phyloP scores from a whole-genome alignment of 108 stramenopile genomes.

The Nannochloropsis granulata region DNA sequence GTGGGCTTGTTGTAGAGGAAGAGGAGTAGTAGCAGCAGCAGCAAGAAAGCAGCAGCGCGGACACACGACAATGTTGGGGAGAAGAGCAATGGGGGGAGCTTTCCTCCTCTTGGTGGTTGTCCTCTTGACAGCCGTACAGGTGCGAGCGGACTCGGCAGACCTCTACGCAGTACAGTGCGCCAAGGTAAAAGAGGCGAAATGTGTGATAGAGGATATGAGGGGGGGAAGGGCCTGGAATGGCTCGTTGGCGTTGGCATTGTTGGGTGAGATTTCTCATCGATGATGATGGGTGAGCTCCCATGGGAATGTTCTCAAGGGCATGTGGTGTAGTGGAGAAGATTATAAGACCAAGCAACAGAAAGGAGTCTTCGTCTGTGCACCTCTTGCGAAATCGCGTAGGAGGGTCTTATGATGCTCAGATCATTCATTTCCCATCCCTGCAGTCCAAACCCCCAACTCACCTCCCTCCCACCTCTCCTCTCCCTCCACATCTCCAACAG shows the following conservation, averaged over 20 bases:
- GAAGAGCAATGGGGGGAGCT: background rate
- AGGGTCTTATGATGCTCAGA: no score
- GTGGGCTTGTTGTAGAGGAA: background rate
- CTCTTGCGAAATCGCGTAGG: no score
- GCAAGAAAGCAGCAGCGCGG: background rate
- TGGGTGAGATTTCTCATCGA: no score
- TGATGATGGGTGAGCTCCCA: no score
- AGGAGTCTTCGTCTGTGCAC: no score
- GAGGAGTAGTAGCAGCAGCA: background rate
- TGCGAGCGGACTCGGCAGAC: background rate
- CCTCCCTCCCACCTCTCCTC: background rate
- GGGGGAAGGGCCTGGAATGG: no score
- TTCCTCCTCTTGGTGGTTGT: background rate
- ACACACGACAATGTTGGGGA: background rate
- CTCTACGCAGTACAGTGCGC: background rate
- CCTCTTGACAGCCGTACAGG: background rate
- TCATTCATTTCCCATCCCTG: no score
- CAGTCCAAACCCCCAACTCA: background rate
- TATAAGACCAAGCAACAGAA: no score
- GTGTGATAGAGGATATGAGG: no score
- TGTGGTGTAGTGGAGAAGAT: no score
- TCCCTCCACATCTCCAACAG: background rate
- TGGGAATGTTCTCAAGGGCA: no score
- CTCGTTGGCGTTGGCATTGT: no score
- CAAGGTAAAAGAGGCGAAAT: background rate